These are phyloP conservation scores for Lomentospora prolificans DNA, from an alignment of 2,329 filamentous ascomycete species.

Conservation along the genomic window DNA sequence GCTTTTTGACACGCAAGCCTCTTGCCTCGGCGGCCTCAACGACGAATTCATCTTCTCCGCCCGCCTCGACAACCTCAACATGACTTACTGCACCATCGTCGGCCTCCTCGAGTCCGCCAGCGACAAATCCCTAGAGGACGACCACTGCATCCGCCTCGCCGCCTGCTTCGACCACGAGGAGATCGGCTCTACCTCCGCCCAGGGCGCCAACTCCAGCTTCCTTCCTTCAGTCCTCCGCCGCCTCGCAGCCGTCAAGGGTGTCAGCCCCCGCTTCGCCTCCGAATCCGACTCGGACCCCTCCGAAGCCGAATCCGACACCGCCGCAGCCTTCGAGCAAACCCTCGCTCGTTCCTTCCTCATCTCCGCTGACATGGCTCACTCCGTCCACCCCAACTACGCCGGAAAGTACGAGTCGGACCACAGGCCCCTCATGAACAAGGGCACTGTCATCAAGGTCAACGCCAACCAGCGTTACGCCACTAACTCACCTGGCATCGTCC, in stretches of 20 bases:
- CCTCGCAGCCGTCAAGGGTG: conserved; percentile 63
- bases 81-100: conserved; percentile 87
- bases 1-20: conserved; percentile 92
- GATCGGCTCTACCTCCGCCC: conserved; percentile 84
- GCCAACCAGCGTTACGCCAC: conserved; percentile 96
- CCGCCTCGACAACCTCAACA: conserved; percentile 90
- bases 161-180: conserved; percentile 97
- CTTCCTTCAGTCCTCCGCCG: conserved; percentile 80
- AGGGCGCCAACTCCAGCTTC: conserved; percentile 88
- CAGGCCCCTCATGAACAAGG: conserved; percentile 90
- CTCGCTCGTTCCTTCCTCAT: conserved; percentile 85
- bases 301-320: conserved; percentile 48
- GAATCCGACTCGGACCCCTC: conserved; percentile 44
- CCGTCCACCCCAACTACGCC: conserved; percentile 88
- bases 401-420: conserved; percentile 87
- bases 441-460: conserved; percentile 95
- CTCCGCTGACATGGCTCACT: conserved; percentile 96
- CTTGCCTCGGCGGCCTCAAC: conserved; percentile 78
- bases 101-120: conserved; percentile 73
- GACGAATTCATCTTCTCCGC: conserved; percentile 95
- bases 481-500: conserved; percentile 87
- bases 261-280: conserved; percentile 45
- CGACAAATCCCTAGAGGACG: conserved; percentile 56
- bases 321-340: conserved; percentile 88
- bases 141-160: conserved; percentile 78